Conservation (phyloP, 805 yeast genomes). For the Spathaspora sp. region DNA sequence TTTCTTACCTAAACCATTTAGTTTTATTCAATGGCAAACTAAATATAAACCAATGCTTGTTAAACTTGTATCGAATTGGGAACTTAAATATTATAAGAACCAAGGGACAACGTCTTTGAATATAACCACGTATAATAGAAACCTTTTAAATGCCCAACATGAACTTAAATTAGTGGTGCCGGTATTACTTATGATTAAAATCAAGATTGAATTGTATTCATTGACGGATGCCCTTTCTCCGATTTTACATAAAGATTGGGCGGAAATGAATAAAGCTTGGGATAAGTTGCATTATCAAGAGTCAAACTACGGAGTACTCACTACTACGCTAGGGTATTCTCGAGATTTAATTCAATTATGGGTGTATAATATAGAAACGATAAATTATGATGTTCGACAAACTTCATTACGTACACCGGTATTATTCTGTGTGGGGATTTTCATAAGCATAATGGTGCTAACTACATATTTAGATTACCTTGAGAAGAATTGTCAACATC, state of each 20-base stretch:
- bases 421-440: conserved; percentile 67
- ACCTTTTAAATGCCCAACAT: conserved; percentile 48
- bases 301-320: conserved; percentile 45
- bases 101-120: conserved; percentile 52
- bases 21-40: conserved; percentile 63
- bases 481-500: conserved; percentile 32
- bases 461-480: conserved; percentile 58
- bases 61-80: conserved; percentile 64
- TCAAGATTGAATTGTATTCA: conserved; percentile 53
- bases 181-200: conserved; percentile 60
- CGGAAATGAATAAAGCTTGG: conserved; percentile 54
- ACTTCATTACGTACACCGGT: conserved; percentile 73
- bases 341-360: conserved; percentile 62
- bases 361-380: conserved; percentile 67
- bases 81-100: conserved; percentile 52
- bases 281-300: conserved; percentile 41
- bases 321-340: conserved; percentile 59
- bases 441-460: conserved; percentile 57
- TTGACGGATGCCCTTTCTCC: conserved; percentile 58
- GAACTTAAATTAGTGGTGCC: conserved; percentile 66
- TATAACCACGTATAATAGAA: conserved; percentile 47
- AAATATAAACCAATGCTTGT: conserved; percentile 57
- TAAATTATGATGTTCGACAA: conserved; percentile 55
- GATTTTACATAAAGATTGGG: conserved; percentile 68
- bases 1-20: conserved; percentile 46